Evolutionary conservation across 2,329 filamentous ascomycete genomes (phyloP), one percentile per base, ranked within the genome.

Genomic region (Acrocalymma vagum): DNA sequence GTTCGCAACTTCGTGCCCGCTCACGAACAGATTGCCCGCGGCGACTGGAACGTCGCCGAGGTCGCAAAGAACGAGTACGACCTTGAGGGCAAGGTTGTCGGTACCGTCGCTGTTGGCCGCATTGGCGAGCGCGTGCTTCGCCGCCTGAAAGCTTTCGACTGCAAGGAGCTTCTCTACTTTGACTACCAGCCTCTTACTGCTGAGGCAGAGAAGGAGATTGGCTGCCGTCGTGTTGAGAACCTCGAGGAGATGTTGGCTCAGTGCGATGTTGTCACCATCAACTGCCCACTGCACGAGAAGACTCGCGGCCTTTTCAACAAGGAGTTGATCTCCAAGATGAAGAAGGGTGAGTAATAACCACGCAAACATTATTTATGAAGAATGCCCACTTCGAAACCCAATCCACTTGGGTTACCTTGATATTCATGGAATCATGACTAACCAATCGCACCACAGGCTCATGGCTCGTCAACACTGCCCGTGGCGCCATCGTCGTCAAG

Each of bases 1-100:
- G 87, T 97, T 72, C 92, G 94, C 79, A 99, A 99, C 87, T 99
- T 96, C 69, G 91, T 96, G 38, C 94, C 94, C 57, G 92, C 94
- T 38, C 94, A 97, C 79, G 92, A 97, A 81, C 86, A 90, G 82
- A 88, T 99, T 67, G 81, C 85, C 73, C 76, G 78, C 45, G 94
- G 94, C 53, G 89, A 96, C 49, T 99, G 94, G 94, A 82, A 99
- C 70, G 94, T 99, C 36, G 94, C 94, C 47, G 92, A 83, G 38
- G 93, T 92, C 17, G 94, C 94, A 71, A 97, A 97, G 87, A 92
- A 96, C 78, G 93, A 97, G 81, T 99, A 86, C 73, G 94, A 99
- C 69, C 86, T 99, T 42, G 94, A 97, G 83, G 81, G 82, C 81
- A 99, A 99, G 85, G 89, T 95, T 32, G 94, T 99, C 61, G 94